phyloP scores from a whole-genome alignment of 306 rosid genomes.

The Castanea mollissima region DNA sequence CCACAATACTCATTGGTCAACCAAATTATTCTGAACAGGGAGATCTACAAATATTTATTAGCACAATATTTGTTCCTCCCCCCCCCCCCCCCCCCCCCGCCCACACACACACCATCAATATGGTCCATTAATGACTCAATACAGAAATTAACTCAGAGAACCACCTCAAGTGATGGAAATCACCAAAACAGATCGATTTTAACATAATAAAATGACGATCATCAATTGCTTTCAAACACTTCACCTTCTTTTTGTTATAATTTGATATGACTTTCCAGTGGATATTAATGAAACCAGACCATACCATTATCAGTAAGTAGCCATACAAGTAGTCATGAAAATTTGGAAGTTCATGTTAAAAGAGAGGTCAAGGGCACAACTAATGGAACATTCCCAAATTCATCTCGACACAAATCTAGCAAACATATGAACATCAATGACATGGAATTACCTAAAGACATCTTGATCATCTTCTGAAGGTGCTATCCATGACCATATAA shows the following conservation, averaged over 20 bases:
- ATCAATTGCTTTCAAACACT: background rate
- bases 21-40: conserved; percentile 22
- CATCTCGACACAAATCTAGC: conserved; percentile 5
- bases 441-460: conserved; percentile 59
- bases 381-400: conserved; percentile 6
- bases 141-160: background rate
- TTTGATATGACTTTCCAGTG: background rate
- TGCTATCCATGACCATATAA: conserved; percentile 98
- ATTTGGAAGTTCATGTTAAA: conserved; percentile 11
- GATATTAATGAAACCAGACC: background rate
- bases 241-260: background rate
- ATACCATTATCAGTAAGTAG: background rate
- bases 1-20: conserved; percentile 23
- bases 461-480: conserved; percentile 76
- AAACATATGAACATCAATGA: conserved; percentile 24
- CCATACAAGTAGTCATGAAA: background rate
- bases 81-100: too few species aligned
- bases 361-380: conserved; percentile 8
- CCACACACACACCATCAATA: background rate
- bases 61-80: background rate
- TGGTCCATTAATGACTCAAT: background rate
- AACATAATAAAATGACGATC: background rate
- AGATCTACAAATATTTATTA: background rate
- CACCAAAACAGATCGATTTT: background rate
- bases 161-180: background rate